A percentile compares a stretch with the other conserved stretches of the same genome.
phyloP scores from a whole-genome alignment of 2,329 filamentous ascomycete species.

The Diplodia mutila region DNA sequence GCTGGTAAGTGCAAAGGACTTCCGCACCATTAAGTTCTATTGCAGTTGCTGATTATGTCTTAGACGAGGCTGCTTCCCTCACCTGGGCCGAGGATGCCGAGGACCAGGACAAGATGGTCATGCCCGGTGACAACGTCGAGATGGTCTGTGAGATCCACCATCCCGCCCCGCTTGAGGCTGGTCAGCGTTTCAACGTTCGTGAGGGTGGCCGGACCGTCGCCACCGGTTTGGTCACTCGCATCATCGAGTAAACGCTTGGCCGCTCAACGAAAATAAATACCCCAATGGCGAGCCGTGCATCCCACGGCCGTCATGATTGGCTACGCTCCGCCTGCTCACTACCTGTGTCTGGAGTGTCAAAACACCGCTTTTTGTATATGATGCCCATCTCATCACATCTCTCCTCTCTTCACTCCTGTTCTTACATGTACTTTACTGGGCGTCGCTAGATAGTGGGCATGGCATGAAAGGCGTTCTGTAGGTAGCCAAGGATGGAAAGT shows the following conservation, averaged over 20 bases:
- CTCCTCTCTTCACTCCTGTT: conserved; percentile 22
- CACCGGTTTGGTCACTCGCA: conserved; percentile 45
- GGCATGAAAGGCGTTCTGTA: conserved; percentile 23
- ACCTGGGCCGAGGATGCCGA: conserved; percentile 84
- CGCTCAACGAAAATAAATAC: conserved; percentile 6
- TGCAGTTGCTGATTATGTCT: background rate
- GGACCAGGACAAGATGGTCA: conserved; percentile 79
- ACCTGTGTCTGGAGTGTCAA: conserved; percentile 10
- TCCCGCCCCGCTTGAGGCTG: conserved; percentile 84
- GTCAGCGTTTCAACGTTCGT: conserved; percentile 97
- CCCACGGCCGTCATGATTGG: conserved; percentile 2
- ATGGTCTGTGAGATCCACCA: conserved; percentile 87
- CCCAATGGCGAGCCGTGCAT: conserved; percentile 3
- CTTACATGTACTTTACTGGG: conserved; percentile 24
- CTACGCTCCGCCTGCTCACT: conserved; percentile 9
- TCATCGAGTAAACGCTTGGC: conserved; percentile 37
- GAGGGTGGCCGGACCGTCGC: conserved; percentile 76
- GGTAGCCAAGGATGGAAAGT: conserved; percentile 19
- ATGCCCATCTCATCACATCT: background rate
- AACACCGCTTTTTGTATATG: conserved; percentile 11
- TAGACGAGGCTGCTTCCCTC: conserved; percentile 72
- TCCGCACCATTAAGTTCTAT: background rate
- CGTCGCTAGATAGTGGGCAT: conserved; percentile 26
- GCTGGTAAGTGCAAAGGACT: conserved; percentile 65
- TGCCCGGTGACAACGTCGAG: conserved; percentile 99